A percentile compares a stretch with the other conserved stretches of the same genome.
Conservation (phyloP, 2,329 filamentous ascomycete genomes). For the Leptographium galeiforme region DNA sequence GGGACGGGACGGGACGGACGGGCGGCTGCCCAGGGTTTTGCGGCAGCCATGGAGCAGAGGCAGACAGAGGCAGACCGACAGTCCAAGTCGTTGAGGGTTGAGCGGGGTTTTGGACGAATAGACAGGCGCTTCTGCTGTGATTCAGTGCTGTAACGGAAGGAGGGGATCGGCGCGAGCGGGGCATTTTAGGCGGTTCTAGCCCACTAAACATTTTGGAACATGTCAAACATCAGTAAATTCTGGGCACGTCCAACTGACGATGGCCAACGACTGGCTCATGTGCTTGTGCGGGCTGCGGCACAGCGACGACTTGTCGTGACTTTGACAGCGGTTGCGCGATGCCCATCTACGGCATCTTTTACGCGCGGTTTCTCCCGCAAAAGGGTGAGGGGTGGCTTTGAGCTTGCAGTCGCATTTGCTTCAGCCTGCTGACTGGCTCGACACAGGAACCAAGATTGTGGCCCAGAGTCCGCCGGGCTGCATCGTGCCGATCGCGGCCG, state of each 20-base stretch:
- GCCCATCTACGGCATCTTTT: conserved; percentile 61
- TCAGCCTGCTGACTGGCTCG: not conserved
- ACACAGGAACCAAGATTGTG: conserved; percentile 45
- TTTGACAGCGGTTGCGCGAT: not conserved
- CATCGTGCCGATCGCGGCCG: conserved; percentile 31
- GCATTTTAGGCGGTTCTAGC: too few relatives aligned
- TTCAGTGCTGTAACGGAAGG: not conserved
- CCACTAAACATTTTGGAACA: too few relatives aligned
- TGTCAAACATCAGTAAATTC: too few relatives aligned
- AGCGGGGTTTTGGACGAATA: not conserved
- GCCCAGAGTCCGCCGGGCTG: conserved; percentile 50
- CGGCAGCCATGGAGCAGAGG: not conserved
- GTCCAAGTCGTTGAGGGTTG: not conserved
- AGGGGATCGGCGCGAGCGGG: too few relatives aligned
- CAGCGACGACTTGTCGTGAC: too few relatives aligned
- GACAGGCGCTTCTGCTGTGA: not conserved
- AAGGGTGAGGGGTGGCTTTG: conserved; percentile 32
- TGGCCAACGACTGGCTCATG: too few relatives aligned
- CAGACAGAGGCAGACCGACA: not conserved
- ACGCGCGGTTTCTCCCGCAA: conserved; percentile 53
- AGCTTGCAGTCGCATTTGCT: not conserved
- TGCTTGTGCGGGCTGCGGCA: not conserved
- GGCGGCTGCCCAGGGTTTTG: not conserved
- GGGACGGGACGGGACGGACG: not conserved
- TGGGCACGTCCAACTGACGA: too few relatives aligned